Evolutionary conservation across 805 yeast species (phyloP).

Genomic region (Hanseniaspora lindneri): DNA sequence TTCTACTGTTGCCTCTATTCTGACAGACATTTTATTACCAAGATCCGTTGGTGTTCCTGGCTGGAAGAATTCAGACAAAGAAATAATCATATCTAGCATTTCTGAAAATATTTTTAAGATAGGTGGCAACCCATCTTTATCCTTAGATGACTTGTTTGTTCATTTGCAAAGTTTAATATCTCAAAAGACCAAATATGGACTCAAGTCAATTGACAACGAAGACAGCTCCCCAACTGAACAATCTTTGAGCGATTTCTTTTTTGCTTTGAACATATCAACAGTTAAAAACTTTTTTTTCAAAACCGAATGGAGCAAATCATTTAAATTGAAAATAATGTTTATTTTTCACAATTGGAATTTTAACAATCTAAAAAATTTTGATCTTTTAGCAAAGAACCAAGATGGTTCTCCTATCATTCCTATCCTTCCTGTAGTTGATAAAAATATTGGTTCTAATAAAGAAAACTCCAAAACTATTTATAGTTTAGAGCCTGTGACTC

Average conservation of each 20-base stretch:
- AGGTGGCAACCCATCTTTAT: neutral
- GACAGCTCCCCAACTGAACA: constrained; percentile 7
- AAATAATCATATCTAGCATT: neutral
- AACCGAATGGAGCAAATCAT: constrained; percentile 4
- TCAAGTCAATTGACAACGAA: neutral
- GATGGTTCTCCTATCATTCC: neutral
- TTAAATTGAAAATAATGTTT: neutral
- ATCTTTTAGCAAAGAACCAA: neutral
- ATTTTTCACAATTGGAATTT: constrained; percentile 1
- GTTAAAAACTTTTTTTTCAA: constrained; percentile 3
- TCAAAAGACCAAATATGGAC: constrained; percentile 2
- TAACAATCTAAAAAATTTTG: neutral
- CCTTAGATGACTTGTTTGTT: constrained; percentile 1
- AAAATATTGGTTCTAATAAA: neutral
- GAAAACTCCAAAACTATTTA: neutral
- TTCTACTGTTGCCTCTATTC: neutral
- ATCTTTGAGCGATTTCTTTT: constrained; percentile 1
- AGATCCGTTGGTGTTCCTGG: constrained; percentile 4
- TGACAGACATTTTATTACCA: constrained; percentile 3
- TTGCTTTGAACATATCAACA: neutral
- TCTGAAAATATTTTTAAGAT: constrained; percentile 1
- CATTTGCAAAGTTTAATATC: neutral
- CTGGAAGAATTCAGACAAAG: neutral
- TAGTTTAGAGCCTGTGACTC: neutral
- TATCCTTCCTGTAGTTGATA: neutral